Evolutionary conservation across 1,284 basidiomycete genomes (phyloP), one percentile per base, ranked within the genome.

Genomic region (Tylopilus sp.): DNA sequence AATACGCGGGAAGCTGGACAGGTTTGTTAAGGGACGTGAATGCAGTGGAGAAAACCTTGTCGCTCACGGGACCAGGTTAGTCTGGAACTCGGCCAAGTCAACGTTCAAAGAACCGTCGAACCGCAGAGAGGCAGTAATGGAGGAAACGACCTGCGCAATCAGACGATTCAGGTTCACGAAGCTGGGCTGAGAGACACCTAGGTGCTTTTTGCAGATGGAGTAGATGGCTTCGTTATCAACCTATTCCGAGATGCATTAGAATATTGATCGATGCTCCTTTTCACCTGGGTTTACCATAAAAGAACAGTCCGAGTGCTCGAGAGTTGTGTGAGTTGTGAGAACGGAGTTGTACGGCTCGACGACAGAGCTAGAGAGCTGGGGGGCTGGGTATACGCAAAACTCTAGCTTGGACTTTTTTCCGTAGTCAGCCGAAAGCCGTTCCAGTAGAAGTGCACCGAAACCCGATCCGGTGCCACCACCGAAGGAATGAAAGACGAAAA

Each of bases 401-500:
- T 99, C 96, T 62, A 99, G 84, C 82, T 99, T 99, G 51, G 94
- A 94, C 81, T 99, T 99, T 76, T 99, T 99, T 74, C 97, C 97
- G 68, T 98, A 99, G 77, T 99, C 96, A 59, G 90, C 88, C 40
- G 95, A 96, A 58, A 99, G 86, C 57, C 94, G 87, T 77, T 99
- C 97, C 60, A 99, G 84, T 52, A 99, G 81, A 64, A 99, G 88
- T 50, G 97, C 95, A 71, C 97, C 97, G 74, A 99, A 98, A 66
- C 97, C 97, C 59, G 97, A 99, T 69, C 97, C 97, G 65, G 96
- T 99, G 75, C 97, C 97, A 74, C 97, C 97, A 71, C 97, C 97
- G 70, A 98, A 98, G 42, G 97, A 99, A 81, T 99, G 97, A 86
- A 99, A 99, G 70, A 99, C 94, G 73, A 99, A 99, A 85, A 99